Conservation (phyloP, 129 eudicot species). For the Lonicera japonica region DNA sequence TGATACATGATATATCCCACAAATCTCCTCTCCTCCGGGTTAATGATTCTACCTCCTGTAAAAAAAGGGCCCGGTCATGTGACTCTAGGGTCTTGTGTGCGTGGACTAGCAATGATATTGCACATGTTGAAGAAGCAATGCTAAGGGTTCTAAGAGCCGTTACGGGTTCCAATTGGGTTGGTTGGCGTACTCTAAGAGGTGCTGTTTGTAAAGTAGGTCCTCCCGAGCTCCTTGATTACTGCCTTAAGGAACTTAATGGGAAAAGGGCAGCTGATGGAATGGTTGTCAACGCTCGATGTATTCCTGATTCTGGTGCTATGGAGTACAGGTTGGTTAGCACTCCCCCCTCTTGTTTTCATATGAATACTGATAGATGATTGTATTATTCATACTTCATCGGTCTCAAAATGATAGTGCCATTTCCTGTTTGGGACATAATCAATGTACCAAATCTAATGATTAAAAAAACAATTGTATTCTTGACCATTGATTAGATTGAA, state of each 20-base stretch:
- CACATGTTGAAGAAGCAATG: constrained; percentile 81
- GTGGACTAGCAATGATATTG: constrained; percentile 53
- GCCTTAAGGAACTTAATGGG: constrained; percentile 83
- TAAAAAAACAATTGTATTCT: too few relatives aligned
- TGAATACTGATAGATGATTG: too few relatives aligned
- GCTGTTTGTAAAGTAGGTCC: constrained; percentile 79
- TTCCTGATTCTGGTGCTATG: constrained; percentile 65
- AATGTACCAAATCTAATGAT: too few relatives aligned
- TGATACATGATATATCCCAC: constrained; percentile 42
- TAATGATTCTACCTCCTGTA: constrained; percentile 20
- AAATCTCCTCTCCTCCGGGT: constrained; percentile 17
- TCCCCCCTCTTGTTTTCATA: not conserved
- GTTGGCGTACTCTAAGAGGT: constrained; percentile 80
- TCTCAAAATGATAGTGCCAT: too few relatives aligned
- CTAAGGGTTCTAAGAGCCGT: constrained; percentile 73
- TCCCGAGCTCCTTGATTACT: constrained; percentile 83
- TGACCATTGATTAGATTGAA: too few relatives aligned
- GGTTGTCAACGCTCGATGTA: constrained; percentile 58
- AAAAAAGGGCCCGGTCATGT: constrained; percentile 31
- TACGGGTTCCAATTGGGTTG: constrained; percentile 76
- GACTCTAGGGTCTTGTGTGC: constrained; percentile 50
- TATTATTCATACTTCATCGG: too few relatives aligned
- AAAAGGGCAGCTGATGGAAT: constrained; percentile 64
- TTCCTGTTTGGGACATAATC: too few relatives aligned
- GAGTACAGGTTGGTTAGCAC: constrained; percentile 61